phyloP scores from a whole-genome alignment of 2,329 filamentous ascomycete species.

The Tolypocladium cylindrosporum region DNA sequence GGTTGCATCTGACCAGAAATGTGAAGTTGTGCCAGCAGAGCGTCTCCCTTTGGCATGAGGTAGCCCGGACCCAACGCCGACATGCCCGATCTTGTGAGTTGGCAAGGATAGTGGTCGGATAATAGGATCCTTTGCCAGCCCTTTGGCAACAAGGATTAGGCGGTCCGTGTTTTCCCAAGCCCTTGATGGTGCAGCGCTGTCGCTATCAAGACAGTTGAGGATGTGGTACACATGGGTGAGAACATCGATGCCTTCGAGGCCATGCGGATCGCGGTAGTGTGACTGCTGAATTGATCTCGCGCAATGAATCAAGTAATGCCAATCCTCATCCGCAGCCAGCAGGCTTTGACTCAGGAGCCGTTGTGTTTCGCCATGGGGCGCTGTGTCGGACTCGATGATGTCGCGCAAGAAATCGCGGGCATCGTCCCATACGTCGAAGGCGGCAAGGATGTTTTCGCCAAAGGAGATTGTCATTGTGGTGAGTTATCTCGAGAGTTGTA shows the following conservation, averaged over 20 bases:
- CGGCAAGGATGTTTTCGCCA: conserved; percentile 14
- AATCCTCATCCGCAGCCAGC: conserved; percentile 22
- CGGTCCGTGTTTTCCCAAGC: conserved; percentile 26
- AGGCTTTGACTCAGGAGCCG: conserved; percentile 20
- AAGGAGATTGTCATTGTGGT: not conserved
- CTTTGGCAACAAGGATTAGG: conserved; percentile 19
- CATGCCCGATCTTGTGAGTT: not conserved
- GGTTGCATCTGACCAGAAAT: conserved; percentile 14
- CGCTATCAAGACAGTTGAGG: conserved; percentile 5
- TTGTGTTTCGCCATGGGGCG: conserved; percentile 16
- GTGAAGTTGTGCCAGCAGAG: conserved; percentile 10
- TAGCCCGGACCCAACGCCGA: not conserved
- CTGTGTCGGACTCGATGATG: conserved; percentile 15
- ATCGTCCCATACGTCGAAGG: conserved; percentile 23
- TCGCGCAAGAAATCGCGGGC: conserved; percentile 19
- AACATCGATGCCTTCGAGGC: conserved; percentile 22
- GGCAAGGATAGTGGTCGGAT: conserved; percentile 7
- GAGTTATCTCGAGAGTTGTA: not conserved
- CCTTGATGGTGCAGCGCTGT: conserved; percentile 2
- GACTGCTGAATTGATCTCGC: conserved; percentile 17
- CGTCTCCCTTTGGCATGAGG: not conserved
- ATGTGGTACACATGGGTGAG: conserved; percentile 20
- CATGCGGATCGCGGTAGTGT: conserved; percentile 5
- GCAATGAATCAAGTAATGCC: conserved; percentile 22
- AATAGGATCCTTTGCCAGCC: conserved; percentile 13